A percentile compares a stretch with the other conserved stretches of the same genome.
phyloP scores from a whole-genome alignment of 1,284 basidiomycete genomes.

The Sanghuangporus weigelae region DNA sequence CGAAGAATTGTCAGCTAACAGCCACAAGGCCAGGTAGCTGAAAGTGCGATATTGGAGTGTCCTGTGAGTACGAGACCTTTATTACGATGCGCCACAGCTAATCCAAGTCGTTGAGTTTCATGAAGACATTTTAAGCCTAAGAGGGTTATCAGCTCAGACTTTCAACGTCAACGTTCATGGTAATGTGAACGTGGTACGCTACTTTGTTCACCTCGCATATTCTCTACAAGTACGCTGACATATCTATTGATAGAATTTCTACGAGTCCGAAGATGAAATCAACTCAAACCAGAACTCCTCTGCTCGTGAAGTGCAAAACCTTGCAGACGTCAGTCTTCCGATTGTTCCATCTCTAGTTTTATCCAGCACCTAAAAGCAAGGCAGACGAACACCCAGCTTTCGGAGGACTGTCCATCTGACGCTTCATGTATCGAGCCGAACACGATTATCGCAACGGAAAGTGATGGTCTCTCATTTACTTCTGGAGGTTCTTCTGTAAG shows the following conservation, averaged over 20 bases:
- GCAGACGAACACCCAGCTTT: not conserved
- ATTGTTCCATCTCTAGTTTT: too few species aligned
- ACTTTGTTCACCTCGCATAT: not conserved
- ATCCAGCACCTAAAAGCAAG: not conserved
- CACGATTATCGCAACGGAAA: not conserved
- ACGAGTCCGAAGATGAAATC: not conserved
- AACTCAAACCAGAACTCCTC: not conserved
- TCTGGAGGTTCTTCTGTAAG: not conserved
- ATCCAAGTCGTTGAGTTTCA: not conserved
- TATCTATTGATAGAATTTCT: not conserved
- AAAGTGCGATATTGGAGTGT: not conserved
- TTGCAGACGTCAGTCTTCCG: not conserved
- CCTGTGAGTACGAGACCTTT: not conserved
- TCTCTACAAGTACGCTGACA: not conserved
- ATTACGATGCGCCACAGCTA: not conserved
- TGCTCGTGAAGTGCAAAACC: not conserved
- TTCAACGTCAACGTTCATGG: not conserved
- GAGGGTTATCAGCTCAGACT: not conserved
- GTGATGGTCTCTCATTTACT: not conserved
- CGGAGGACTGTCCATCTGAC: not conserved
- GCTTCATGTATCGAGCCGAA: not conserved
- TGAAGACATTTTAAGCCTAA: not conserved
- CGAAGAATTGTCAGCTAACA: not conserved
- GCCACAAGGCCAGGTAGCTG: not conserved
- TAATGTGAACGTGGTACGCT: not conserved